Conservation (phyloP, 805 yeast genomes). For the Barnettozyma siamensis region DNA sequence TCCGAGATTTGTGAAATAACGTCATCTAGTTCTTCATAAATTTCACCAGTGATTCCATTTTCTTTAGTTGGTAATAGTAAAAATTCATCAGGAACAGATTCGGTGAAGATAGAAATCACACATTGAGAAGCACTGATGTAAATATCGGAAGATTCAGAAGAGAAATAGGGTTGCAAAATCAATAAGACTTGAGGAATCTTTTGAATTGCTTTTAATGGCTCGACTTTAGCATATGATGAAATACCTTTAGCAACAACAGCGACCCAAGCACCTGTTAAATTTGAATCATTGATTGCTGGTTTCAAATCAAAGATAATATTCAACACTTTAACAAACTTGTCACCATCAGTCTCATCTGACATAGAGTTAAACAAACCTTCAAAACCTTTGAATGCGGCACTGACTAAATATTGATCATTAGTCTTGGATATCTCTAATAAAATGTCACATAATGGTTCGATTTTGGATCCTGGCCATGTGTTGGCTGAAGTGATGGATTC, state of each 20-base stretch:
- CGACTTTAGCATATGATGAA: constrained; percentile 46
- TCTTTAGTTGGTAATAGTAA: constrained; percentile 42
- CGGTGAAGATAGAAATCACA: constrained; percentile 67
- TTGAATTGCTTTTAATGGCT: constrained; percentile 45
- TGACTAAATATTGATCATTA: constrained; percentile 78
- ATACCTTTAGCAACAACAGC: constrained; percentile 88
- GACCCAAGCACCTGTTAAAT: constrained; percentile 90
- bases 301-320: constrained; percentile 70
- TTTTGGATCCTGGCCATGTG: constrained; percentile 73
- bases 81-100: constrained; percentile 55
- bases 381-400: constrained; percentile 77
- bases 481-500: constrained; percentile 62
- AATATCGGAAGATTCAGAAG: constrained; percentile 59
- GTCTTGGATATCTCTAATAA: constrained; percentile 73
- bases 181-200: constrained; percentile 54
- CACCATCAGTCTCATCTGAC: constrained; percentile 53
- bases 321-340: constrained; percentile 57
- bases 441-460: constrained; percentile 70
- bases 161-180: constrained; percentile 56
- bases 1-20: constrained; percentile 47
- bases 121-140: constrained; percentile 81
- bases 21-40: constrained; percentile 52
- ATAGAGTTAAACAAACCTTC: constrained; percentile 71
- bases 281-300: constrained; percentile 78
- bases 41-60: constrained; percentile 37